These are phyloP conservation scores for Camillea tinctor DNA, from an alignment of 2,329 filamentous ascomycete genomes.

Conservation along the genomic window DNA sequence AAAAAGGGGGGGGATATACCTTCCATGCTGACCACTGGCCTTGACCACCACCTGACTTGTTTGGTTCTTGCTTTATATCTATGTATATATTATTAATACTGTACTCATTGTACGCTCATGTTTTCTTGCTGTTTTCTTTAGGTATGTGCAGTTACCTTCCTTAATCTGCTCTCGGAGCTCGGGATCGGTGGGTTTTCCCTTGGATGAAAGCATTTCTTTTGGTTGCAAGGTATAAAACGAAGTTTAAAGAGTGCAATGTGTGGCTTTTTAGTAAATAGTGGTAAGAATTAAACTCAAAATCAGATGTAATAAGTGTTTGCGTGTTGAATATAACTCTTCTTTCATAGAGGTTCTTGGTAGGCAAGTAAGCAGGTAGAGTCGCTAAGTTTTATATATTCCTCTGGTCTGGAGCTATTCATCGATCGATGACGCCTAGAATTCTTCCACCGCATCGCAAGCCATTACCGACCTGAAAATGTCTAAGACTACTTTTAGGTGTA, in stretches of 20 bases:
- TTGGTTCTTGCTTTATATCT: constrained; percentile 43
- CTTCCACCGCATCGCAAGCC: not conserved
- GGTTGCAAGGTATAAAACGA: too few species aligned
- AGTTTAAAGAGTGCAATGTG: too few species aligned
- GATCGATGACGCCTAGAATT: not conserved
- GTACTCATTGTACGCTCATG: too few species aligned
- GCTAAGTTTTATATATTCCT: not conserved
- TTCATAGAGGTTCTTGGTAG: too few species aligned
- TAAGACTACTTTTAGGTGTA: not conserved
- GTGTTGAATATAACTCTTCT: too few species aligned
- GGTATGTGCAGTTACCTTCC: constrained; percentile 32
- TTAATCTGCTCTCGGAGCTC: constrained; percentile 40
- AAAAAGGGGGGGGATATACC: constrained; percentile 15
- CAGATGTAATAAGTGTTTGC: too few species aligned
- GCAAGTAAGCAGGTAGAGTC: not conserved
- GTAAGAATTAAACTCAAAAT: too few species aligned
- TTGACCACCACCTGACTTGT: constrained; percentile 40
- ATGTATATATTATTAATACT: not conserved
- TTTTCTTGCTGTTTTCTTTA: too few species aligned
- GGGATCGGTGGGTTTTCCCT: constrained; percentile 41
- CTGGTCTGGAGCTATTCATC: not conserved
- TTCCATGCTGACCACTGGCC: constrained; percentile 41
- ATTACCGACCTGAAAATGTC: not conserved
- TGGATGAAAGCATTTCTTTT: constrained; percentile 38
- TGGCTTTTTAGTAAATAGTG: too few species aligned